Conservation (phyloP, 495 filamentous ascomycete species). For the Hypoxylon cercidicola region DNA sequence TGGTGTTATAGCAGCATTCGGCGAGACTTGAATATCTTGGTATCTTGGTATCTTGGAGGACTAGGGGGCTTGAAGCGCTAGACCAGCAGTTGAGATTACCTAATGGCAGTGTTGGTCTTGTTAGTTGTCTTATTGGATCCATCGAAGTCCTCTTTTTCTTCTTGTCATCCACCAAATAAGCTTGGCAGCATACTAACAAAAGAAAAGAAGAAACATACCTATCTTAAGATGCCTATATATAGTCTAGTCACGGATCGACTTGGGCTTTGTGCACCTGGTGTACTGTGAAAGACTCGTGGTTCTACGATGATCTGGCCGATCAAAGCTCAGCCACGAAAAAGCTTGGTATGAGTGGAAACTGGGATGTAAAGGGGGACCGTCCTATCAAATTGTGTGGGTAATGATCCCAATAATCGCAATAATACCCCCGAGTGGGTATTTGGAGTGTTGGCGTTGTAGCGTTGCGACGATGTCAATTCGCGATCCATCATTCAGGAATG, state of each 20-base stretch:
- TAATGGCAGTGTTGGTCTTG: constrained; percentile 12
- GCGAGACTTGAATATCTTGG: constrained; percentile 13
- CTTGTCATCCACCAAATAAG: background rate
- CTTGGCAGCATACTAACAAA: background rate
- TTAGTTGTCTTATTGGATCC: background rate
- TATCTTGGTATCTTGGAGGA: constrained; percentile 19
- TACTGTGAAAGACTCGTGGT: background rate
- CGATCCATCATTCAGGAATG: constrained; percentile 23
- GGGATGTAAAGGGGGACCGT: constrained; percentile 14
- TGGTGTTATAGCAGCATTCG: constrained; percentile 17
- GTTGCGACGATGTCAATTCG: constrained; percentile 26
- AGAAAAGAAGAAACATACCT: background rate
- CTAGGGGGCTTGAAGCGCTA: constrained; percentile 6
- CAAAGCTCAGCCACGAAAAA: constrained; percentile 28
- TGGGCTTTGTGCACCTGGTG: background rate
- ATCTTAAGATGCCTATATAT: background rate
- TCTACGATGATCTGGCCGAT: constrained; percentile 35
- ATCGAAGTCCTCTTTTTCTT: background rate
- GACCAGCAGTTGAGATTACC: constrained; percentile 19
- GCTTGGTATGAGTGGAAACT: constrained; percentile 37
- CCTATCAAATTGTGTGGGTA: constrained; percentile 31
- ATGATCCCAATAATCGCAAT: constrained; percentile 30
- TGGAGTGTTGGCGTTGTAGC: constrained; percentile 17
- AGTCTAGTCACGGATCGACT: background rate
- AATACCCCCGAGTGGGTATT: constrained; percentile 27